phyloP scores from a whole-genome alignment of 2,329 filamentous ascomycete species.

The Botrytis tulipae region DNA sequence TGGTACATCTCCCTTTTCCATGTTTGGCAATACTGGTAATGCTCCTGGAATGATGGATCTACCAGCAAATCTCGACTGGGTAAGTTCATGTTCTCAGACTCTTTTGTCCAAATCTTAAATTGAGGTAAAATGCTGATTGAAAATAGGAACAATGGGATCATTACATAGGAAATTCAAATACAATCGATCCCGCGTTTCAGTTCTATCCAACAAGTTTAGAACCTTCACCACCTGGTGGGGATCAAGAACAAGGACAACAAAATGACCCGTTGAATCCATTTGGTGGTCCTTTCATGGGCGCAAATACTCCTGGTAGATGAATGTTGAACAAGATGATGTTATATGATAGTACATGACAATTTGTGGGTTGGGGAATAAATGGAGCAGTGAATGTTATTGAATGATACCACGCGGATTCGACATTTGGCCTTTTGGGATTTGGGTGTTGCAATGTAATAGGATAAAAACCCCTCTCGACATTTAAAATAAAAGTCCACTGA shows the following conservation, averaged over 20 bases:
- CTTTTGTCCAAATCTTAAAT: background rate
- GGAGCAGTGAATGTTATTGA: background rate
- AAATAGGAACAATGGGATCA: conserved; percentile 65
- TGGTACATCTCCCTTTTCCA: conserved; percentile 48
- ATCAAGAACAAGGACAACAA: conserved; percentile 14
- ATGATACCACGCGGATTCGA: background rate
- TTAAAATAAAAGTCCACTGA: background rate
- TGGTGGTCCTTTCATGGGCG: conserved; percentile 39
- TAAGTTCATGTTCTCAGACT: conserved; percentile 42
- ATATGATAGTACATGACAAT: background rate
- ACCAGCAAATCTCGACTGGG: conserved; percentile 61
- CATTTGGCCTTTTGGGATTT: background rate
- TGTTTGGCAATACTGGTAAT: conserved; percentile 46
- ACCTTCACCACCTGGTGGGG: conserved; percentile 25
- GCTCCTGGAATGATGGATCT: conserved; percentile 51
- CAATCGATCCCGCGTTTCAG: conserved; percentile 36
- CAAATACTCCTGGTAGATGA: conserved; percentile 37
- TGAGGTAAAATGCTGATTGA: background rate
- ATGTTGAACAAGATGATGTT: background rate
- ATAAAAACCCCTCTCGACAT: background rate
- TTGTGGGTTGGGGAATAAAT: background rate
- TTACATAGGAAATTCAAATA: conserved; percentile 59
- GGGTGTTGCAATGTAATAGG: background rate
- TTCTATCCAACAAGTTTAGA: conserved; percentile 35
- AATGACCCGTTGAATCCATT: conserved; percentile 27